These are phyloP conservation scores for Phytopythium cucurbitacearum DNA, from an alignment of 352 stramenopile genomes.

Conservation along the genomic window DNA sequence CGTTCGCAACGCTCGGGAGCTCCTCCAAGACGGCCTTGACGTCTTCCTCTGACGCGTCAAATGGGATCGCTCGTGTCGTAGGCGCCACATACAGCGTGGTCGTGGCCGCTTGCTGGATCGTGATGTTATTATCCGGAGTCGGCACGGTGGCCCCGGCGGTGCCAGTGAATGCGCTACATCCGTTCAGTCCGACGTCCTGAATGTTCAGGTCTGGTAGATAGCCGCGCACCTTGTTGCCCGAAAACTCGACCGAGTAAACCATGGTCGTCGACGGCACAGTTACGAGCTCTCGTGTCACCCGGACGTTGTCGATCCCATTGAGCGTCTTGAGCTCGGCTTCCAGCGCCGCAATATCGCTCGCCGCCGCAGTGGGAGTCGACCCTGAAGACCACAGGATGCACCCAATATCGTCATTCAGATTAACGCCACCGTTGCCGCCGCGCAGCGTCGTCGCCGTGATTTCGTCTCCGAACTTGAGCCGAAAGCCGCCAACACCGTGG, in stretches of 20 bases:
- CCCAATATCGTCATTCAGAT: conserved; percentile 71
- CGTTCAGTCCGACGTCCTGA: conserved; percentile 89
- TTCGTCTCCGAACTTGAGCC: conserved; percentile 88
- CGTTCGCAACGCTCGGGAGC: conserved; percentile 83
- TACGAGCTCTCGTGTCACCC: conserved; percentile 41
- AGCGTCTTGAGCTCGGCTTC: conserved; percentile 68
- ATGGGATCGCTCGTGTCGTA: conserved; percentile 88
- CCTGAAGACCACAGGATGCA: conserved; percentile 79
- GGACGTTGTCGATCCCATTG: conserved; percentile 65
- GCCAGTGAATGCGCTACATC: conserved; percentile 75
- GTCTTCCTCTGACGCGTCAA: conserved; percentile 85
- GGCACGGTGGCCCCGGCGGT: conserved; percentile 14
- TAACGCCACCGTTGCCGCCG: conserved; percentile 58
- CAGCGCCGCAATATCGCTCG: conserved; percentile 43
- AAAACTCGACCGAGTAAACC: conserved; percentile 92
- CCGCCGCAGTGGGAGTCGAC: conserved; percentile 20
- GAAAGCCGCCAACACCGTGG: conserved; percentile 78
- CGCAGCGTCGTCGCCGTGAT: conserved; percentile 79
- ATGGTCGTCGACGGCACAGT: conserved; percentile 48
- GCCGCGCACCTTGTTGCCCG: conserved; percentile 85
- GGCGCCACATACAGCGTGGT: conserved; percentile 89
- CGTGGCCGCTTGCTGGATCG: conserved; percentile 45
- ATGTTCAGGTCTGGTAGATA: conserved; percentile 83
- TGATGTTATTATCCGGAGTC: conserved; percentile 15
- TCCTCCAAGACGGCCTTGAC: conserved; percentile 92